Conservation (phyloP, 2,329 filamentous ascomycete species). For the Epichloe typhina region DNA sequence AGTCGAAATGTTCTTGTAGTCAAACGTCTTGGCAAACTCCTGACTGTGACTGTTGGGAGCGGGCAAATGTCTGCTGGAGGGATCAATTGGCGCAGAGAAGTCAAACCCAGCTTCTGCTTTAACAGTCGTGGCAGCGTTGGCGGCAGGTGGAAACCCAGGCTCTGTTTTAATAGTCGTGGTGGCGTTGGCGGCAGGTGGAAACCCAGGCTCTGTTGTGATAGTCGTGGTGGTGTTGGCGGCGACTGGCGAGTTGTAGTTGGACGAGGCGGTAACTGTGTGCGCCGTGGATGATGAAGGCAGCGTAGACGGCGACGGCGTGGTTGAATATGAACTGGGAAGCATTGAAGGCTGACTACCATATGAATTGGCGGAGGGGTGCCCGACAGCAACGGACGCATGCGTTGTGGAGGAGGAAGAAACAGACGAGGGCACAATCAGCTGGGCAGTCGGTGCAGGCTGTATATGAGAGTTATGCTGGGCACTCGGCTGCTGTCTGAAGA, state of each 20-base stretch:
- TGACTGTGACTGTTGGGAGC: constrained; percentile 1
- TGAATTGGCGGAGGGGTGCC: constrained; percentile 20
- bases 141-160: constrained; percentile 23
- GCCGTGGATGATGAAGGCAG: constrained; percentile 15
- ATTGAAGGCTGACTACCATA: constrained; percentile 34
- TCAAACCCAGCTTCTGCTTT: constrained; percentile 35
- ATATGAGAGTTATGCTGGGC: constrained; percentile 57
- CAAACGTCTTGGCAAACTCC: constrained; percentile 1
- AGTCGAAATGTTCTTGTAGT: constrained; percentile 12
- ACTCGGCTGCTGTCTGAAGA: constrained; percentile 63
- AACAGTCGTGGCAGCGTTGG: constrained; percentile 32
- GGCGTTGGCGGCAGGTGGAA: constrained; percentile 24
- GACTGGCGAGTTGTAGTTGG: constrained; percentile 22
- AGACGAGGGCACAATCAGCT: constrained; percentile 22
- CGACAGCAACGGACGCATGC: constrained; percentile 12
- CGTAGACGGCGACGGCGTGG: constrained; percentile 17
- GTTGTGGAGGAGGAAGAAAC: constrained; percentile 10
- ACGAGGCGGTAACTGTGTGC: constrained; percentile 11
- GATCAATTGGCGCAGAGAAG: constrained; percentile 42
- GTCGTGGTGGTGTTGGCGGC: constrained; percentile 37
- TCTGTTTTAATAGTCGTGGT: constrained; percentile 33
- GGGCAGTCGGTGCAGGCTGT: constrained; percentile 19
- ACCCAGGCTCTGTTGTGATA: constrained; percentile 22
- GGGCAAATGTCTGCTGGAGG: constrained; percentile 24
- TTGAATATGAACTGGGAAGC: constrained; percentile 28